Evolutionary conservation across 2,329 filamentous ascomycete species (phyloP).

Genomic region (Hypomyces rosellus): DNA sequence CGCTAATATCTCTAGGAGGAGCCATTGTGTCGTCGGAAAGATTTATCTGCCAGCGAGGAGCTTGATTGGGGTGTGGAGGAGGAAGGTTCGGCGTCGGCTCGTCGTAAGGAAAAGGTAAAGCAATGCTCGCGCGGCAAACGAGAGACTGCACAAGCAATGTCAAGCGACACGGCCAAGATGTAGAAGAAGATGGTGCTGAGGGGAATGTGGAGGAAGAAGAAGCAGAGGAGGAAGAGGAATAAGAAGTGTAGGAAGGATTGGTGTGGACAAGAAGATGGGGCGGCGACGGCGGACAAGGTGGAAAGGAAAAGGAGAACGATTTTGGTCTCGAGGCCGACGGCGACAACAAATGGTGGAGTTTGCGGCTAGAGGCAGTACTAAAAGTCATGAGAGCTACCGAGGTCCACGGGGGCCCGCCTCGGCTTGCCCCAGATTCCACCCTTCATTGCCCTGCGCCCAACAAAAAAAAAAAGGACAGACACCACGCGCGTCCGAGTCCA

Average conservation of each 20-base stretch:
- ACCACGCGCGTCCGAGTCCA: no score
- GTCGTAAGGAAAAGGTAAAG: background rate
- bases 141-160: constrained; percentile 1
- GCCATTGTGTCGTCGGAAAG: constrained; percentile 22
- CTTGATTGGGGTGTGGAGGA: no score
- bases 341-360: constrained; percentile 7
- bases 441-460: background rate
- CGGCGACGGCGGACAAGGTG: background rate
- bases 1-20: constrained; percentile 26
- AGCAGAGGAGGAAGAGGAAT: background rate
- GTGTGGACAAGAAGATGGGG: background rate
- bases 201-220: background rate
- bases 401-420: no score
- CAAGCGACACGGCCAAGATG: no score
- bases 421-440: no score
- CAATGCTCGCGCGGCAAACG: constrained; percentile 1
- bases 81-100: no score
- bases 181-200: no score
- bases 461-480: no score
- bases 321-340: constrained; percentile 2
- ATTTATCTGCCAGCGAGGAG: background rate
- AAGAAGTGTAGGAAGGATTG: constrained; percentile 1
- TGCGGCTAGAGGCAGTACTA: background rate
- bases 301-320: constrained; percentile 2
- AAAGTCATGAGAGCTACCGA: constrained; percentile 1